Percentiles rank a stretch among this genome's conserved stretches.
phyloP scores from a whole-genome alignment of 192 early-diverging fungal genomes.

The Umbelopsis vinacea region DNA sequence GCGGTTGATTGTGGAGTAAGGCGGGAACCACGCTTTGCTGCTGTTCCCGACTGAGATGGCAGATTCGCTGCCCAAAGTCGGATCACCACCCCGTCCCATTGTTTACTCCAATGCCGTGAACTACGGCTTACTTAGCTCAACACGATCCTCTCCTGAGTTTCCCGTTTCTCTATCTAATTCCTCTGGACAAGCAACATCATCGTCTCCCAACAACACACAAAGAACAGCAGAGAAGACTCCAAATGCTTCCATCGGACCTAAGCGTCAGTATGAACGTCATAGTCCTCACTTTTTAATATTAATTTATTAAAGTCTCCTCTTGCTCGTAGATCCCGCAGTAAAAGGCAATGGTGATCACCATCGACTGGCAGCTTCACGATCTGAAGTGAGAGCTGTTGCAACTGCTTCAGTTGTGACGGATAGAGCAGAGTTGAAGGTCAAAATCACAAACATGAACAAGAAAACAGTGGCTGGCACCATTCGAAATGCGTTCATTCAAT shows the following conservation, averaged over 20 bases:
- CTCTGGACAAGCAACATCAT: background rate
- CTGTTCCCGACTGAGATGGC: background rate
- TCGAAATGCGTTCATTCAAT: conserved; percentile 12
- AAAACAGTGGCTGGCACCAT: conserved; percentile 9
- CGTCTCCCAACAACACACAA: background rate
- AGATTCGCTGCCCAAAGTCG: background rate
- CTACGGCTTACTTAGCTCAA: background rate
- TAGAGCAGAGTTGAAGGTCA: background rate
- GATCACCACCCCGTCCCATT: background rate
- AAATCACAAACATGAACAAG: conserved; percentile 3
- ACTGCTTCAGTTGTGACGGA: background rate
- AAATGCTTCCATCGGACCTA: background rate
- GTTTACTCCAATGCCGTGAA: background rate
- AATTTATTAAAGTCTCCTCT: background rate
- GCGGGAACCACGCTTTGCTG: too few relatives aligned
- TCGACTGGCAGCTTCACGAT: background rate
- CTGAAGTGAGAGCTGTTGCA: conserved; percentile 4
- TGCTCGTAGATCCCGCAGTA: background rate
- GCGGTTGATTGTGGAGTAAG: too few relatives aligned
- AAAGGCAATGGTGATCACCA: too few relatives aligned
- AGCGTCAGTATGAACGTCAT: background rate
- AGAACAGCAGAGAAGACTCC: background rate
- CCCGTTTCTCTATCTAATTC: background rate
- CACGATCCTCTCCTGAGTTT: background rate
- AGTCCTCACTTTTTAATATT: background rate